Evolutionary conservation across 768 basidiomycete genomes (phyloP), one percentile per base, ranked within the genome.

Genomic region (Leccinum sublutescens): DNA sequence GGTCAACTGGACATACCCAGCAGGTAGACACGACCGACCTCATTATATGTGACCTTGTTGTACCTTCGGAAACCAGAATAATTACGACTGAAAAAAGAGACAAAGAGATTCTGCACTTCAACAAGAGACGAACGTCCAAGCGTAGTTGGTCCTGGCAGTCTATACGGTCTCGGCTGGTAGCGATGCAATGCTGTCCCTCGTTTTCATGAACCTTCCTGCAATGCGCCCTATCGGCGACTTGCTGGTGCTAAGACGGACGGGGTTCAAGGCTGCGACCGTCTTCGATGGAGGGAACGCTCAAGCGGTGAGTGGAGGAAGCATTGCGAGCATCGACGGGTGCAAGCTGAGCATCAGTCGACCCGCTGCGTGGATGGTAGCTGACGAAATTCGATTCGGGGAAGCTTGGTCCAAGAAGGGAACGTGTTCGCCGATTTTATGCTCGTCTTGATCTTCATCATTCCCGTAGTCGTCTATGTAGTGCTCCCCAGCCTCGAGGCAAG

Each of bases 21-120:
- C 7, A 21, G 12, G 9, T 29, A 5, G 15, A 27, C 1, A 34
- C 12, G 10, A 65, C 76, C 40, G 59, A 82, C 83, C 68, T 87
- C 80, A 60, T 83, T 89, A 62, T 3, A 62, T 3, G 88, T 93
- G 62, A 97, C 90, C 75, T 98, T 98, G 81, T 98, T 95, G 68
- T 95, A 96, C 74, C 93, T 94, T 65, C 93, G 84, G 76, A 98
- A 93, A 1, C 95, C 96, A 0, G 93, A 90, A 70, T 92, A 83
- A 72, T 98, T 99, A 99, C 6, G 93, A 89, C 71, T 82, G 87
- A 85, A 87, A 50, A 88, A 80, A 5, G 85, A 80, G 48, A 94
- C 38, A 84, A 91, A 97, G 11, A 94, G 55, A 98, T 92, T 62
- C 88, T 80, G 47, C 95, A 85, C 77, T 98, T 98, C 81, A 89